These are phyloP conservation scores for Parsonsia alboflavescens DNA, from an alignment of 257 asterid species.

Conservation along the genomic window DNA sequence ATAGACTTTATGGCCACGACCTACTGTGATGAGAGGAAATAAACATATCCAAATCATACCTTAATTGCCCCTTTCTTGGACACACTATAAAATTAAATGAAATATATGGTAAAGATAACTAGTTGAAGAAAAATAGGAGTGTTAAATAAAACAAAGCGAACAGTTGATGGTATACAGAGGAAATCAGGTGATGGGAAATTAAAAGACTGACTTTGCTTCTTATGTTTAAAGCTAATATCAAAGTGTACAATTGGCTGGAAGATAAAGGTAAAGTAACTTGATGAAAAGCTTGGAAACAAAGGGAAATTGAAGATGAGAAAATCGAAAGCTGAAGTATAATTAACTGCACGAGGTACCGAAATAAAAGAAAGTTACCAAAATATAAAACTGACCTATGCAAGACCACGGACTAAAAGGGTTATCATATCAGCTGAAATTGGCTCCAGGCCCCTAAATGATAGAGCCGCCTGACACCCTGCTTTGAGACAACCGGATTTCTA, in stretches of 20 bases:
- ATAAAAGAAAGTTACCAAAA: slow-evolving; percentile 43
- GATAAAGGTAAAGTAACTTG: slow-evolving; percentile 30
- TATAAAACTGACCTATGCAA: slow-evolving; percentile 89
- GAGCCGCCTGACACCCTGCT: slow-evolving; percentile 95
- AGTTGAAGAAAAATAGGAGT: background rate
- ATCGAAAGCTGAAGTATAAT: slow-evolving; percentile 23
- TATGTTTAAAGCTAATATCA: background rate
- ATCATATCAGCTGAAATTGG: slow-evolving; percentile 80
- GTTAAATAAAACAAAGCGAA: slow-evolving; percentile 1
- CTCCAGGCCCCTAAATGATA: slow-evolving; percentile 85
- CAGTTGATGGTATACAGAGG: background rate
- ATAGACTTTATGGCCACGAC: background rate
- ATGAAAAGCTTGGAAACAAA: slow-evolving; percentile 34
- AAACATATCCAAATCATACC: background rate
- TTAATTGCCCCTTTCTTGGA: background rate
- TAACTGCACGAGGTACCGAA: slow-evolving; percentile 44
- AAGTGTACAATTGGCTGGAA: slow-evolving; percentile 30
- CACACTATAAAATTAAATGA: background rate
- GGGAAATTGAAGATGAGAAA: slow-evolving; percentile 33
- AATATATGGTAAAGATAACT: background rate
- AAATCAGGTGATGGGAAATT: slow-evolving; percentile 9
- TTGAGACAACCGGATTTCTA: slow-evolving; percentile 81
- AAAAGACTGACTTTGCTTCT: background rate
- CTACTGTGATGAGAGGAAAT: background rate
- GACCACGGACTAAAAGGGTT: slow-evolving; percentile 76